These are phyloP conservation scores for Pholiota adiposa DNA, from an alignment of 1,284 basidiomycete genomes.

Conservation along the genomic window DNA sequence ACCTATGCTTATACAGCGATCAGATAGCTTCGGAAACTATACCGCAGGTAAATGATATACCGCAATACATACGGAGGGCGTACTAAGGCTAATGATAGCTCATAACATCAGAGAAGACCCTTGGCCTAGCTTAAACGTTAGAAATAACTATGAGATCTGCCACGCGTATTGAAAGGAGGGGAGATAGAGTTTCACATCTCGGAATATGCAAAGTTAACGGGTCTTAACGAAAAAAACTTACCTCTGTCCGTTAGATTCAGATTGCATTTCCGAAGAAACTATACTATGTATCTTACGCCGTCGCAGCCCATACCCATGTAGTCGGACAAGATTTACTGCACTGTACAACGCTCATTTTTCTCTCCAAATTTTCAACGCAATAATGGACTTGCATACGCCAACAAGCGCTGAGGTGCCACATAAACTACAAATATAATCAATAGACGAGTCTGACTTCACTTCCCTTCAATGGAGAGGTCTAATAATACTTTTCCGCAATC, in stretches of 20 bases:
- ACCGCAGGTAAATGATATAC: not conserved
- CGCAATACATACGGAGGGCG: not conserved
- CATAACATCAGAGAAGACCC: not conserved
- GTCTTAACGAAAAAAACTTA: not conserved
- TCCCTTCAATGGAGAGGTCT: not conserved
- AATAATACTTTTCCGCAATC: not conserved
- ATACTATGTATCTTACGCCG: not conserved
- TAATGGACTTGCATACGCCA: too few species aligned
- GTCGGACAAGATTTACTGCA: too few species aligned
- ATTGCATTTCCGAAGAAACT: not conserved
- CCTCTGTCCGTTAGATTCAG: not conserved
- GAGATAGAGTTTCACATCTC: not conserved
- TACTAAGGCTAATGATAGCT: not conserved
- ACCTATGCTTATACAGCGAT: not conserved
- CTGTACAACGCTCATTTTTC: too few species aligned
- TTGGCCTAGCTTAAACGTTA: not conserved
- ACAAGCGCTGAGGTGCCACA: not conserved
- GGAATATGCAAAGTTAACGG: not conserved
- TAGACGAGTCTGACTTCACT: not conserved
- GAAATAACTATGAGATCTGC: not conserved
- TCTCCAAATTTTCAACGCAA: too few species aligned
- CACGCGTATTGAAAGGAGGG: not conserved
- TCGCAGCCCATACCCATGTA: not conserved
- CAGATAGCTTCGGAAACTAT: not conserved
- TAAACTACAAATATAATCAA: not conserved